phyloP scores from a whole-genome alignment of 371 early-diverging fungal species.

The Lichtheimia corymbifera region DNA sequence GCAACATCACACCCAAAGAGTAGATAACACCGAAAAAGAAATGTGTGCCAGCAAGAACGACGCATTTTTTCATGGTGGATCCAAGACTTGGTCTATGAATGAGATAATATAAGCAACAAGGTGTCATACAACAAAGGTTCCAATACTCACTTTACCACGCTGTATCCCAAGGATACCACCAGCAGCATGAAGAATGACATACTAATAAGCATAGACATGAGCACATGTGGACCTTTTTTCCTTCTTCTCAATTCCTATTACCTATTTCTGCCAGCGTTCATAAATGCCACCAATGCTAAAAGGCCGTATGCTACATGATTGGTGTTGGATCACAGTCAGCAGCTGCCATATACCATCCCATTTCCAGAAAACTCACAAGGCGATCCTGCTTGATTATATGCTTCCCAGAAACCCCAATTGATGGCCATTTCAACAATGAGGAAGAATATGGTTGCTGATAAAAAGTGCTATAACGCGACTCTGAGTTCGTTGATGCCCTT shows the following conservation, averaged over 20 bases:
- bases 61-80: constrained; percentile 85
- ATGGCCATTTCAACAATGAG: constrained; percentile 57
- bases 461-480: neutral
- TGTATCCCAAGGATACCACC: constrained; percentile 94
- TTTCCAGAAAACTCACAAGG: constrained; percentile 22
- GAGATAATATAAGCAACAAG: too few species aligned
- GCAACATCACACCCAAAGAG: constrained; percentile 77
- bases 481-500: neutral
- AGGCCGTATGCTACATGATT: constrained; percentile 52
- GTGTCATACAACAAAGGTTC: too few species aligned
- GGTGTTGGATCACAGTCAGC: too few species aligned
- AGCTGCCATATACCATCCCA: too few species aligned
- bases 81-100: constrained; percentile 82
- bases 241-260: constrained; percentile 9
- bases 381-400: constrained; percentile 70
- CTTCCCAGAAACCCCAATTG: constrained; percentile 85
- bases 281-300: constrained; percentile 66
- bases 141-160: constrained; percentile 80
- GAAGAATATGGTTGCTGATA: constrained; percentile 3
- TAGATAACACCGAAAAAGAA: constrained; percentile 90
- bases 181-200: constrained; percentile 94
- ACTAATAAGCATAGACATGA: constrained; percentile 24
- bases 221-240: neutral
- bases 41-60: constrained; percentile 75
- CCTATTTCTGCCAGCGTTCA: constrained; percentile 89